Evolutionary conservation across 768 basidiomycete species (phyloP), one percentile per base, ranked within the genome.

Genomic region (Boletus sp.): DNA sequence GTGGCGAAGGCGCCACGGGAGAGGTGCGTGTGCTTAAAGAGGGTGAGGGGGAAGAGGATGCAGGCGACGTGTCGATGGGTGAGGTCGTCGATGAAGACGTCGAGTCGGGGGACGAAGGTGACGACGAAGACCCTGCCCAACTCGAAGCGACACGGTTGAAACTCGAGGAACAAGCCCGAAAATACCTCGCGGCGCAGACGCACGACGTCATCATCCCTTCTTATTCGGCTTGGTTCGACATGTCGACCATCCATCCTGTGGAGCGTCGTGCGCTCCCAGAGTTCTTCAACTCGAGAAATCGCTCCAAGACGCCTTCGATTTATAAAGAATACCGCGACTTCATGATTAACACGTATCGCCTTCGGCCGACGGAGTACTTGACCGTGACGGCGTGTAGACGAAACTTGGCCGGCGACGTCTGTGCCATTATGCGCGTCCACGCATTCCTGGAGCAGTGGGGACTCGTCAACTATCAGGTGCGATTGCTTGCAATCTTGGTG

Each of bases 281-380:
- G 74, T 99, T 98, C 80, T 99, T 99, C 83, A 94, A 93, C 71
- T 91, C 90, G 45, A 82, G 93, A 52, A 98, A 98, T 72, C 77
- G 95, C 54, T 90, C 87, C 59, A 99, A 99, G 76, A 97, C 96
- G 2, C 96, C 97, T 0, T 81, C 91, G 18, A 94, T 98, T 59
- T 99, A 98, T 80, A 98, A 98, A 73, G 96, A 99, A 71, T 99
- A 99, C 68, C 86, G 97, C 58, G 96, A 99, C 79, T 99, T 99
- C 65, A 99, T 99, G 96, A 85, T 99, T 72, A 98, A 99, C 76
- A 94, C 97, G 1, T 98, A 98, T 74, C 82, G 97, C 50, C 80
- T 99, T 39, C 82, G 97, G 50, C 97, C 97, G 2, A 83, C 83
- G 24, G 97, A 99, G 71, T 99, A 99, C 66, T 81, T 99, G 56